Conservation (phyloP, 768 basidiomycete species). For the Lentinula boryana region DNA sequence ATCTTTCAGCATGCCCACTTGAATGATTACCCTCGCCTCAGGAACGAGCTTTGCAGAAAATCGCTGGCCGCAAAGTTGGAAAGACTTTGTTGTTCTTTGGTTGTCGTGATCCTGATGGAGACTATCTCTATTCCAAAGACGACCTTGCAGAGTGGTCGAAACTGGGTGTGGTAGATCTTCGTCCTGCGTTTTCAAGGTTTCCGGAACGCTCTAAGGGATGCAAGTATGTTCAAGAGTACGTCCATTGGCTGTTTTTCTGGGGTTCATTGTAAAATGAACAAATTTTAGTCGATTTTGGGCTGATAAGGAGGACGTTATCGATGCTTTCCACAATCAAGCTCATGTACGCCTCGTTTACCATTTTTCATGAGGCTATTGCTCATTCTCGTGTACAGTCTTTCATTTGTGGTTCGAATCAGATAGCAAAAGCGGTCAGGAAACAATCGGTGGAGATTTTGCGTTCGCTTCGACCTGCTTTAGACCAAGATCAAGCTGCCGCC, state of each 20-base stretch:
- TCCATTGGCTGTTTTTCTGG: not conserved
- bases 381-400: constrained; percentile 24
- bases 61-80: constrained; percentile 34
- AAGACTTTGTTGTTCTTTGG: constrained; percentile 40
- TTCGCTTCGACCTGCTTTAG: constrained; percentile 11
- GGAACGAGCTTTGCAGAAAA: constrained; percentile 40
- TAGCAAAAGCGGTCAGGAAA: constrained; percentile 33
- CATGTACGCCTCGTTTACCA: constrained; percentile 19
- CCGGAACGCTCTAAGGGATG: constrained; percentile 23
- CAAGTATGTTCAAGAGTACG: constrained; percentile 35
- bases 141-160: constrained; percentile 38
- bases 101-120: constrained; percentile 33
- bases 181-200: constrained; percentile 34
- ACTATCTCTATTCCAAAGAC: constrained; percentile 35
- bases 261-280: not conserved
- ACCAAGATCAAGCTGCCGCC: constrained; percentile 21
- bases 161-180: constrained; percentile 36
- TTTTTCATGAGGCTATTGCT: not conserved
- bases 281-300: constrained; percentile 32
- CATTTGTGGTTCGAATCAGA: constrained; percentile 34
- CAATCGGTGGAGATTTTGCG: constrained; percentile 30
- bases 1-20: not conserved
- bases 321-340: constrained; percentile 26
- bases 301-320: constrained; percentile 29
- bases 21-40: constrained; percentile 8